Evolutionary conservation across 2,329 filamentous ascomycete species (phyloP).

Genomic region (Dactylella cylindrospora): DNA sequence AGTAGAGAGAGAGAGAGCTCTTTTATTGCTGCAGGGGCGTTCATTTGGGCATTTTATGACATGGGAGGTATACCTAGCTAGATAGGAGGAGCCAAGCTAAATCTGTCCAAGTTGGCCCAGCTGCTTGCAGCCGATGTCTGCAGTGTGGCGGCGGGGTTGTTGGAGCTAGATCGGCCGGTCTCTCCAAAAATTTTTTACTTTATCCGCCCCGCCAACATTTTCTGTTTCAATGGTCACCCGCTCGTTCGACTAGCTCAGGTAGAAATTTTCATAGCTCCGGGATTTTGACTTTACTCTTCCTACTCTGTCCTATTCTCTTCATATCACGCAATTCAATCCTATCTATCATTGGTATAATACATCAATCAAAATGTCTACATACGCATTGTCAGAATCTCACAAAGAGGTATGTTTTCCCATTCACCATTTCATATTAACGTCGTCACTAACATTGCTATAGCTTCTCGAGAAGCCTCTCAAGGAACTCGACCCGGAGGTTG

Average conservation of each 20-base stretch:
- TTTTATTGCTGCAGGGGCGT: no score
- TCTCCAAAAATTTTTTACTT: constrained; percentile 42
- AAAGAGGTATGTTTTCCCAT: constrained; percentile 56
- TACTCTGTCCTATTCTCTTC: neutral
- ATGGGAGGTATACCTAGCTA: no score
- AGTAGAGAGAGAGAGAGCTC: no score
- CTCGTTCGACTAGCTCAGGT: neutral
- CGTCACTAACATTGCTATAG: constrained; percentile 58
- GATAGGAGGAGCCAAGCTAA: neutral
- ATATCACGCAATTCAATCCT: constrained; percentile 1
- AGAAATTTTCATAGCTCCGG: constrained; percentile 12
- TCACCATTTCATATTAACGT: constrained; percentile 5
- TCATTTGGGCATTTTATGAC: no score
- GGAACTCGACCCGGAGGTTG: constrained; percentile 90
- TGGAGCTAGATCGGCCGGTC: constrained; percentile 39
- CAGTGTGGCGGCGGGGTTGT: constrained; percentile 12
- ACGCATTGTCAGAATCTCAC: constrained; percentile 60
- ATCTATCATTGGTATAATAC: constrained; percentile 5
- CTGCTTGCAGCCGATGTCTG: no score
- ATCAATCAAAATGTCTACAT: constrained; percentile 53
- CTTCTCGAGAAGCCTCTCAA: constrained; percentile 94
- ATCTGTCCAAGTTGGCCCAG: no score
- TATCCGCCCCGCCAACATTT: constrained; percentile 35
- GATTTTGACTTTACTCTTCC: neutral
- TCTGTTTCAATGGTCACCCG: neutral